Evolutionary conservation across 2,329 filamentous ascomycete species (phyloP), one percentile per base, ranked within the genome.

Genomic region (Scedosporium minutisporum): DNA sequence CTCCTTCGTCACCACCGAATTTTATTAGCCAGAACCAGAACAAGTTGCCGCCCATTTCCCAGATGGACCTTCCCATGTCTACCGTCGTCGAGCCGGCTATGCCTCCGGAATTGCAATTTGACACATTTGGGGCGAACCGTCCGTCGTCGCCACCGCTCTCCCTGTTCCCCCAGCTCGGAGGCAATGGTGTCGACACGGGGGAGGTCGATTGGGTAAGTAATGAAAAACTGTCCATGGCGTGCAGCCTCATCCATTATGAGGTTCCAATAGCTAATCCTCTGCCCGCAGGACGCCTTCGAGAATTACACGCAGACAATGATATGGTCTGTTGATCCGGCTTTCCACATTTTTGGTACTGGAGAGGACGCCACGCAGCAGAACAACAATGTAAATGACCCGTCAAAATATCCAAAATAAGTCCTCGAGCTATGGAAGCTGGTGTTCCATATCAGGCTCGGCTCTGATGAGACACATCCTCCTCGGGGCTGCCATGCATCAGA

Each of bases 171-270:
- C 60, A 61, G 60, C 48, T 61, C 42, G 60, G 60, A 12, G 70
- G 66, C 10, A 62, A 66, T 33, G 69, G 68, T 7, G 65, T 80
- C 69, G 80, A 82, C 44, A 73, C 76, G 41, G 71, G 75, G 53
- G 83, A 80, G 58, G 82, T 86, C 69, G 82, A 86, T 71, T 86
- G 83, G 83, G 83, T 85, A 76, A 71, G 81, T 69, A 57, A 9
- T 53, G 16, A 57, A 10, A 29, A 9, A 44, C 14, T 7, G 14
- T 51, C 10, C 12, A 42, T 18, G 14, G 57, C 33, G n/a, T 18
- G 33, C 10, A 10, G 12, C 10, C 33, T 12, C 6, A 3, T 38
- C 10, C 10, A 14, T 38, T 38, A 10, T 10, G 10, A 10, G 4
- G 10, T 38, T 38, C 4, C 3, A 38, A 38, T 12, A 38, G 33